A percentile compares a stretch with the other conserved stretches of the same genome.
Conservation (phyloP, 192 early-diverging fungal genomes). For the Rhizophagus prolifer region DNA sequence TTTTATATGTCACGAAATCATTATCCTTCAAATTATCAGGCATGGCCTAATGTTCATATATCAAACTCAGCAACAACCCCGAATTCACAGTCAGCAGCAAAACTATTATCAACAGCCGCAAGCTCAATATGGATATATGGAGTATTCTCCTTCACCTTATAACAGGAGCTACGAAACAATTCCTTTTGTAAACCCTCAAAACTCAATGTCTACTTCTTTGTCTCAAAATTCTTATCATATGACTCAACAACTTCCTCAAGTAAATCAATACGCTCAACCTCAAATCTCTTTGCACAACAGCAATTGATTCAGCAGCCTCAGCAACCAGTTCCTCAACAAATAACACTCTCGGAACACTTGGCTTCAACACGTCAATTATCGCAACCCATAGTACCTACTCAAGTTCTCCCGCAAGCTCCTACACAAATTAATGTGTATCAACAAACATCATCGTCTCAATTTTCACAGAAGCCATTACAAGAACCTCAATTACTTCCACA, state of each 20-base stretch:
- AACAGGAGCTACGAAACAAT: conserved; percentile 1
- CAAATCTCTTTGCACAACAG: background rate
- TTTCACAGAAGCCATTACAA: background rate
- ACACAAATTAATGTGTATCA: background rate
- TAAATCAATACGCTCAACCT: conserved; percentile 14
- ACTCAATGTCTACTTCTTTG: background rate
- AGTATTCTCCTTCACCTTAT: conserved; percentile 4
- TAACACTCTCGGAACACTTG: background rate
- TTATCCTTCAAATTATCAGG: conserved; percentile 4
- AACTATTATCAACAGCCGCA: conserved; percentile 15
- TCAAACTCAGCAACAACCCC: background rate
- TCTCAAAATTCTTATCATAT: background rate
- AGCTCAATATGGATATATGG: conserved; percentile 4
- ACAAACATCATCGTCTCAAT: background rate
- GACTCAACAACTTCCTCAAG: conserved; percentile 15
- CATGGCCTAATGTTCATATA: conserved; percentile 3
- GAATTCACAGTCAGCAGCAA: background rate
- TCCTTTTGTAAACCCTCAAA: conserved; percentile 3
- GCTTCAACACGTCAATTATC: background rate
- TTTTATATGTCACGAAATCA: background rate
- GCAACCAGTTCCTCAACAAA: conserved; percentile 29
- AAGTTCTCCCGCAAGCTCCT: conserved; percentile 1
- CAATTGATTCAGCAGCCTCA: conserved; percentile 34
- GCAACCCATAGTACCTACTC: background rate
- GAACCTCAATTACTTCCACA: conserved; percentile 6